Percentiles rank a stretch among this genome's conserved stretches.
Evolutionary conservation across 169 alveolate genomes (phyloP).

Genomic region (Perkinsus chesapeaki): DNA sequence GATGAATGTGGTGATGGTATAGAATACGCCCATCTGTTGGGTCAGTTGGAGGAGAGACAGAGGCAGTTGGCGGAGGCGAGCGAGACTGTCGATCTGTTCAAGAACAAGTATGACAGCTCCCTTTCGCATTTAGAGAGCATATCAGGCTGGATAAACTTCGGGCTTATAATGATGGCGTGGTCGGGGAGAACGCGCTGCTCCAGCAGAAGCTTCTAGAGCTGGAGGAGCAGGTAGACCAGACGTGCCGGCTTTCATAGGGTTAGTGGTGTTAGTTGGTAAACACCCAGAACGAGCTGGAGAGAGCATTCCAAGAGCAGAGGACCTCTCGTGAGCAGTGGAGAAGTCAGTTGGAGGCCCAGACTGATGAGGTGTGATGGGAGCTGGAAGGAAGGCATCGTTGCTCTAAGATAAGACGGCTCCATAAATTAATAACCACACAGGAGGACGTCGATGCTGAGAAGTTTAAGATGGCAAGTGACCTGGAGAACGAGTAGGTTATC

Average conservation of each 20-base stretch:
- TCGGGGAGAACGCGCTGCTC: not conserved
- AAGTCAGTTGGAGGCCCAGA: not conserved
- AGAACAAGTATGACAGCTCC: not conserved
- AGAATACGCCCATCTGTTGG: not conserved
- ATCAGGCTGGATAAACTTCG: not conserved
- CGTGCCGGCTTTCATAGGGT: not conserved
- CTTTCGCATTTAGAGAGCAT: no score
- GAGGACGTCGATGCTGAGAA: not conserved
- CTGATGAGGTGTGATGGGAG: not conserved
- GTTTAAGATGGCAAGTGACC: not conserved
- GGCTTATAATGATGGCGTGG: not conserved
- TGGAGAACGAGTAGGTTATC: not conserved
- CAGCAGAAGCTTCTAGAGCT: not conserved
- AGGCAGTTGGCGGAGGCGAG: not conserved
- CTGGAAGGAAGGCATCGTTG: not conserved
- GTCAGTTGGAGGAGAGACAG: not conserved
- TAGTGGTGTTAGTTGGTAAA: not conserved
- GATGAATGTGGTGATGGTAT: not conserved
- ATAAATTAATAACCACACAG: not conserved
- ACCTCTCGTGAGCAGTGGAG: not conserved
- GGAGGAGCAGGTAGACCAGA: not conserved
- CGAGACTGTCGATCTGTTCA: not conserved
- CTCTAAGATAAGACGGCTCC: not conserved
- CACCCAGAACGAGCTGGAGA: not conserved
- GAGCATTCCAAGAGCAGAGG: not conserved